Evolutionary conservation across 2,329 filamentous ascomycete genomes (phyloP).

Genomic region (Microcera coccophila): DNA sequence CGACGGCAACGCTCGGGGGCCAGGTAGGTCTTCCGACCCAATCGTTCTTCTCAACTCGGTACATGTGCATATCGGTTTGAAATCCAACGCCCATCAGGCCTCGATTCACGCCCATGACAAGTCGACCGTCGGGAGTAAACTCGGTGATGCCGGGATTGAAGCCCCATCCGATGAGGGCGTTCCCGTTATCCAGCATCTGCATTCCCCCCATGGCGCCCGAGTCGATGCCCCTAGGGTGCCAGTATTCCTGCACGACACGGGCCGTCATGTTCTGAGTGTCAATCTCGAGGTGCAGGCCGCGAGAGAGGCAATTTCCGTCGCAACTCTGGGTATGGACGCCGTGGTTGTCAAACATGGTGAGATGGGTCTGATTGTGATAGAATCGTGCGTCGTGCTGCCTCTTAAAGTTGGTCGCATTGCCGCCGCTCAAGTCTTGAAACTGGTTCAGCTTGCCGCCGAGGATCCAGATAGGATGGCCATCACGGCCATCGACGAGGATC

Average conservation of each 20-base stretch:
- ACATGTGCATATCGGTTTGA: conserved; percentile 26
- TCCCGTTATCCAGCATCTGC: conserved; percentile 26
- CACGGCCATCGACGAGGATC: conserved; percentile 27
- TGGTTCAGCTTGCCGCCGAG: conserved; percentile 35
- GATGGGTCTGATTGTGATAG: conserved; percentile 25
- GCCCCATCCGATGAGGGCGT: conserved; percentile 27
- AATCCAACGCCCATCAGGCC: conserved; percentile 20
- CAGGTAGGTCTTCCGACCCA: conserved; percentile 29
- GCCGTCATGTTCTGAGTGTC: conserved; percentile 28
- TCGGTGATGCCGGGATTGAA: conserved; percentile 28
- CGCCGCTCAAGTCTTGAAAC: conserved; percentile 34
- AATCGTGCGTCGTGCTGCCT: conserved; percentile 39
- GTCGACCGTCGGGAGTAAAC: conserved; percentile 22
- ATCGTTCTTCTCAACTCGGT: conserved; percentile 26
- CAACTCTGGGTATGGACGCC: conserved; percentile 30
- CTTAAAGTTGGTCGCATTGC: conserved; percentile 33
- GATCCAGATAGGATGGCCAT: conserved; percentile 33
- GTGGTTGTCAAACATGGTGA: conserved; percentile 40
- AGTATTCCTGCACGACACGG: conserved; percentile 28
- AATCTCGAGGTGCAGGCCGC: conserved; percentile 30
- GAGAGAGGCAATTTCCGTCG: conserved; percentile 24
- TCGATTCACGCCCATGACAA: conserved; percentile 26
- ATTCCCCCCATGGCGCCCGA: conserved; percentile 28
- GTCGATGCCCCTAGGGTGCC: conserved; percentile 24
- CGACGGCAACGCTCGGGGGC: conserved; percentile 27